A percentile compares a stretch with the other conserved stretches of the same genome.
phyloP scores from a whole-genome alignment of 768 basidiomycete species.

The Jaapia argillacea region DNA sequence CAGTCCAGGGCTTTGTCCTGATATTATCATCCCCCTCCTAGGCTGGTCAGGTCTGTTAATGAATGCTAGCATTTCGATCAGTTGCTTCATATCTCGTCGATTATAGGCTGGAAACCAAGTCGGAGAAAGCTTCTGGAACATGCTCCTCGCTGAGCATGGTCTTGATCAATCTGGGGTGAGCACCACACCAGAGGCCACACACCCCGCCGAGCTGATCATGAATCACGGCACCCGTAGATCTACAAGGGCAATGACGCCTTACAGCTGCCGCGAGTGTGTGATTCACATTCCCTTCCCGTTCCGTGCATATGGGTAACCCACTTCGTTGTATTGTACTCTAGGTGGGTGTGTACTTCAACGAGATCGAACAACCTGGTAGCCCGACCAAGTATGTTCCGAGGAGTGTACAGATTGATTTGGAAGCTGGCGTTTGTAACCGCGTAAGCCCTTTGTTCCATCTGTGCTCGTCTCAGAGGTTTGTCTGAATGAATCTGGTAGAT shows the following conservation, averaged over 20 bases:
- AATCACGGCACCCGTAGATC: too few species aligned
- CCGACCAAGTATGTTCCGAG: slow-evolving; percentile 78
- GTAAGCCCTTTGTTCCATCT: slow-evolving; percentile 31
- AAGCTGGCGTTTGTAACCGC: slow-evolving; percentile 75
- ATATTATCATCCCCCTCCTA: slow-evolving; percentile 15
- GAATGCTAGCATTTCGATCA: neutral
- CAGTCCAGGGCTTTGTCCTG: slow-evolving; percentile 7
- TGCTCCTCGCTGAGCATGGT: slow-evolving; percentile 82
- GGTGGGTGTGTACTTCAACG: slow-evolving; percentile 79
- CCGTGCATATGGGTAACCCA: slow-evolving; percentile 1
- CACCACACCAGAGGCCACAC: slow-evolving; percentile 6
- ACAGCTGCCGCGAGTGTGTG: slow-evolving; percentile 61
- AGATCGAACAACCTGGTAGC: slow-evolving; percentile 38
- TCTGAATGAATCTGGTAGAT: slow-evolving; percentile 36
- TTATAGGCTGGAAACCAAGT: slow-evolving; percentile 64
- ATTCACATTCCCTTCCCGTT: neutral
- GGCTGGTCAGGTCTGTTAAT: slow-evolving; percentile 62
- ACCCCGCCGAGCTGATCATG: neutral
- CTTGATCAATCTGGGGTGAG: slow-evolving; percentile 62
- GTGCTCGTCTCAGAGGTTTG: too few species aligned
- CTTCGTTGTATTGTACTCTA: slow-evolving; percentile 19
- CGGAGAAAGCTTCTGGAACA: slow-evolving; percentile 84
- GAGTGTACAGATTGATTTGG: slow-evolving; percentile 85
- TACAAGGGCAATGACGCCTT: slow-evolving; percentile 68
- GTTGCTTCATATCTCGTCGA: slow-evolving; percentile 6